phyloP scores from a whole-genome alignment of 1,284 basidiomycete genomes.

The Prillingera fragicola region DNA sequence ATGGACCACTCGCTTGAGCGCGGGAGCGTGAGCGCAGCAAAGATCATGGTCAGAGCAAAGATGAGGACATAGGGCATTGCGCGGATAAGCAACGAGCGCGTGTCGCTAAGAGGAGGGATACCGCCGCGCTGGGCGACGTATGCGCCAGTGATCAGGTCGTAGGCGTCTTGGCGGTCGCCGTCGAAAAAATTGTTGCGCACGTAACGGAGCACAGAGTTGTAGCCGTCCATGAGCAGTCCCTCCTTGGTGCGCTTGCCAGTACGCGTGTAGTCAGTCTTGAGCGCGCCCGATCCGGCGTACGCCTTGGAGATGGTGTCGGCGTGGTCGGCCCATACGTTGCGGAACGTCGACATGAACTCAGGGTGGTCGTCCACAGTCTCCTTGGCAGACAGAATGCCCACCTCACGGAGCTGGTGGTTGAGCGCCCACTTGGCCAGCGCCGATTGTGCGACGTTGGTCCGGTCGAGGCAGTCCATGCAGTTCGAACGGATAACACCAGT shows the following conservation, averaged over 20 bases:
- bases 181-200: slow-evolving; percentile 97
- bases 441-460: slow-evolving; percentile 94
- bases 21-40: slow-evolving; percentile 74
- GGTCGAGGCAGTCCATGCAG: slow-evolving; percentile 88
- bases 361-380: slow-evolving; percentile 73
- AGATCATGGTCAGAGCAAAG: slow-evolving; percentile 80
- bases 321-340: slow-evolving; percentile 98
- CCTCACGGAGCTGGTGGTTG: slow-evolving; percentile 67
- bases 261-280: slow-evolving; percentile 95
- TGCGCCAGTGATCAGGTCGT: slow-evolving; percentile 86
- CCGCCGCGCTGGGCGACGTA: slow-evolving; percentile 74
- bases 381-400: slow-evolving; percentile 64
- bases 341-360: slow-evolving; percentile 72
- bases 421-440: slow-evolving; percentile 79
- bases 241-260: slow-evolving; percentile 81
- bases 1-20: slow-evolving; percentile 56
- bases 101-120: slow-evolving; percentile 67
- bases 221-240: slow-evolving; percentile 77
- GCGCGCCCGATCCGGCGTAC: slow-evolving; percentile 89
- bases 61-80: slow-evolving; percentile 80
- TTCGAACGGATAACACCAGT: slow-evolving; percentile 51
- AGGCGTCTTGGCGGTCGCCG: slow-evolving; percentile 88
- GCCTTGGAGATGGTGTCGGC: slow-evolving; percentile 86
- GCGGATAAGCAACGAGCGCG: slow-evolving; percentile 70
- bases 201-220: slow-evolving; percentile 82